A percentile compares a stretch with the other conserved stretches of the same genome.
phyloP scores from a whole-genome alignment of 73 alveolate genomes.

The Diophrys appendiculata region DNA sequence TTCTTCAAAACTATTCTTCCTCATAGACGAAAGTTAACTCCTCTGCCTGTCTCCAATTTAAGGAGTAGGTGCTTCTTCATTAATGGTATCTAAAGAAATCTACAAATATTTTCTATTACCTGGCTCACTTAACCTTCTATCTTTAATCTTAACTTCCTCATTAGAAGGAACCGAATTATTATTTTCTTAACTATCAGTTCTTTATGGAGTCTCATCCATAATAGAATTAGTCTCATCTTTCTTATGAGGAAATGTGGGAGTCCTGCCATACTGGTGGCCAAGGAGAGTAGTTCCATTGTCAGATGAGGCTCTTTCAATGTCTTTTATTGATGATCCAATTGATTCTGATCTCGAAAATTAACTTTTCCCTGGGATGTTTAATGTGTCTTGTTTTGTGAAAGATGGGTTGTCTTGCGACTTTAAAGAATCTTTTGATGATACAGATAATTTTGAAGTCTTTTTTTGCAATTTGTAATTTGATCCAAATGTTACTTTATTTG shows the following conservation, averaged over 20 bases:
- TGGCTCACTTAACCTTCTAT: neutral
- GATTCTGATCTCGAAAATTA: too few species aligned
- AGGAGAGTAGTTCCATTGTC: neutral
- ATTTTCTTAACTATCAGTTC: neutral
- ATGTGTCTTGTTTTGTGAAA: neutral
- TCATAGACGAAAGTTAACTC: too few species aligned
- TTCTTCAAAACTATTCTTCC: too few species aligned
- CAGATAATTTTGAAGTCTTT: too few species aligned
- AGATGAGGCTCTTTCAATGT: neutral
- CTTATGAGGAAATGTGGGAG: neutral
- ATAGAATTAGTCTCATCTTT: neutral
- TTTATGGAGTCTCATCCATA: neutral
- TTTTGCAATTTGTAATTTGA: too few species aligned
- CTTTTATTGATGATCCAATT: neutral
- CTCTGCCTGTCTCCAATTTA: neutral
- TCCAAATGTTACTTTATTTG: neutral
- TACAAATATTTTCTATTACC: neutral
- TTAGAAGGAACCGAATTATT: neutral
- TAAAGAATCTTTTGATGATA: too few species aligned
- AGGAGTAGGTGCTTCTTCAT: neutral
- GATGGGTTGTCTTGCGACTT: too few species aligned
- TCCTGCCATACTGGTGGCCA: neutral
- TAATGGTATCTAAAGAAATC: neutral
- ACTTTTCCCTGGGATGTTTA: neutral
- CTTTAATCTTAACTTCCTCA: neutral